Base-by-base conservation (phyloP, 768 basidiomycete genomes). In the Ramaria rubella region DNA sequence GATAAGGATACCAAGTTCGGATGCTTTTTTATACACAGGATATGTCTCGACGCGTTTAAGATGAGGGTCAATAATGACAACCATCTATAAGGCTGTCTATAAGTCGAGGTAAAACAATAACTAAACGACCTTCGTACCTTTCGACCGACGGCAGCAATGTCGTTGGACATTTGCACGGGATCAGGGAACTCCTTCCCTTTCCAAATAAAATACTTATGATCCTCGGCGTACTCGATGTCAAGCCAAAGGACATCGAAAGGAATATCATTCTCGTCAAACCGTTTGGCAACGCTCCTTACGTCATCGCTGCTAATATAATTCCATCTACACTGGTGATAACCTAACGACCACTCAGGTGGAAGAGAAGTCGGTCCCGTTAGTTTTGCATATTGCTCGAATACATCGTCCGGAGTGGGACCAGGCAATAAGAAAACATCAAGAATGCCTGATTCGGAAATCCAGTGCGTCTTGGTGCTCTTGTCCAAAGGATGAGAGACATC, bases 161-260 rank as follows among this genome's bases (percentile, higher is more conserved):
- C 89, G 48, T 90, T 85, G 43, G 85, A 81, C 96, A 99, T 97
- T 51, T 87, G 84, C 17, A 91, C 86, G 1, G 95, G 95, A 67
- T 96, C 89, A 5, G 94, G 92, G 84, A 98, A 98, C 34, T 77
- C 81, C 71, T 87, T 88, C 58, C 85, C 75, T 63, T 97, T 85
- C 96, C 96, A 99, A 61, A 97, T 90, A 69, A 98, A 93, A 77
- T 99, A 98, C 69, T 92, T 87, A 73, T 96, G 92, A 44, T 92
- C 91, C 43, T 87, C 83, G 0, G 94, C 75, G 69, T 96, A 96
- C 68, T 96, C 95, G 64, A 98, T 96, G 70, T 96, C 95, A 42
- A 97, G 79, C 95, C 94, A 97, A 66, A 97, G 86, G 3, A 94
- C 93, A 65, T 97, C 95, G 12, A 98, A 82, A 0, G 96, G 96